These are phyloP conservation scores for Colletotrichum echinochloae DNA, from an alignment of 2,329 filamentous ascomycete genomes.

Conservation along the genomic window DNA sequence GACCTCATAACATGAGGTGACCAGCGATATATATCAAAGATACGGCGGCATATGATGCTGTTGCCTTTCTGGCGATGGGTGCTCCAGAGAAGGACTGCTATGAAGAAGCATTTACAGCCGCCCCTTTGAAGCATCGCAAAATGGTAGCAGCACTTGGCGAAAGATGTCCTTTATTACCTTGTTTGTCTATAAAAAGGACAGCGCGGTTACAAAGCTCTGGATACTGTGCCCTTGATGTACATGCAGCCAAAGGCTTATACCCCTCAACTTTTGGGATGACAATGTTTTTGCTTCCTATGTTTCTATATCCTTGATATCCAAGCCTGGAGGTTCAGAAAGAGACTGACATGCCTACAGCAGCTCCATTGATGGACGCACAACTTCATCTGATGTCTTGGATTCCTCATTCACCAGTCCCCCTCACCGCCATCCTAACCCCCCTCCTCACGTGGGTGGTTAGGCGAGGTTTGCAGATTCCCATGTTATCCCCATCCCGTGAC, in stretches of 20 bases:
- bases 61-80: too few relatives aligned
- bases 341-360: rapidly evolving
- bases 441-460: background rate
- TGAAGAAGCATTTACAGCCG: background rate
- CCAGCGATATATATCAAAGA: background rate
- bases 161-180: background rate
- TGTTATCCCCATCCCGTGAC: too few relatives aligned
- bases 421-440: background rate
- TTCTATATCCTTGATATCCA: too few relatives aligned
- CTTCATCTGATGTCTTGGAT: background rate
- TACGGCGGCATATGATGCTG: too few relatives aligned
- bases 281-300: background rate
- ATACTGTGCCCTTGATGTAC: background rate
- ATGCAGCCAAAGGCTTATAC: background rate
- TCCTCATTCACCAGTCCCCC: background rate
- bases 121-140: background rate
- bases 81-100: too few relatives aligned
- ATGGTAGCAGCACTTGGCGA: background rate
- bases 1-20: background rate
- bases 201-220: background rate
- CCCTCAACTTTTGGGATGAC: background rate
- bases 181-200: background rate
- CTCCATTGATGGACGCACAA: background rate
- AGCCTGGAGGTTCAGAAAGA: too few relatives aligned
- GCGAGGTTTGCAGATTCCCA: background rate